These are phyloP conservation scores for Pseudognaphalium luteoalbum DNA, from an alignment of 129 eudicot genomes.

Conservation along the genomic window DNA sequence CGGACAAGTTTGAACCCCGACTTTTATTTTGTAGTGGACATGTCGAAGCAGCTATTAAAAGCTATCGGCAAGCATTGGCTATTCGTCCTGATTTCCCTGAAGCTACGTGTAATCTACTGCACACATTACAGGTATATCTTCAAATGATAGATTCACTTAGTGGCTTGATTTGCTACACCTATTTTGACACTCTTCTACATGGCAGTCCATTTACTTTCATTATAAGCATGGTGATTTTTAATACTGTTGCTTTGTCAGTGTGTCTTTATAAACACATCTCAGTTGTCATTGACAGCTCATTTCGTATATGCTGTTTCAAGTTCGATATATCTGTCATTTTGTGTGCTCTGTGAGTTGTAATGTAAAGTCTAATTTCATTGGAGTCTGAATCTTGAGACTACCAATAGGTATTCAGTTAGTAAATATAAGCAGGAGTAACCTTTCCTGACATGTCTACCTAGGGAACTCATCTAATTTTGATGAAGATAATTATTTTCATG, in stretches of 20 bases:
- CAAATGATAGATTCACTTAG: neutral
- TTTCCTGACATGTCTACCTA: neutral
- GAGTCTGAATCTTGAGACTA: neutral
- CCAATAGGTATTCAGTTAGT: neutral
- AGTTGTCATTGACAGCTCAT: neutral
- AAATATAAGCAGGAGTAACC: neutral
- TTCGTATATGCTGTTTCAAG: neutral
- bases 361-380: neutral
- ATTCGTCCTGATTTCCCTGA: slow-evolving; percentile 90
- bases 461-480: neutral
- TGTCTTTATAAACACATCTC: neutral
- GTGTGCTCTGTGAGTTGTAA: neutral
- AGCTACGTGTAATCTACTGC: slow-evolving; percentile 94
- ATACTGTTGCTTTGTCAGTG: neutral
- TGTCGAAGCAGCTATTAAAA: slow-evolving; percentile 89
- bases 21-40: slow-evolving; percentile 54
- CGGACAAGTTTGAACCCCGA: neutral
- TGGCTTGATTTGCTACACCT: neutral
- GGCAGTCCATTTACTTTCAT: neutral
- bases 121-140: slow-evolving; percentile 77
- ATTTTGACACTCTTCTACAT: neutral
- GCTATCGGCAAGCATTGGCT: slow-evolving; percentile 80
- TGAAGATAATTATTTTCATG: neutral
- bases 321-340: neutral
- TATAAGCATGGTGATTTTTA: no score